Conservation (phyloP, 768 basidiomycete genomes). For the Trametes maxima region DNA sequence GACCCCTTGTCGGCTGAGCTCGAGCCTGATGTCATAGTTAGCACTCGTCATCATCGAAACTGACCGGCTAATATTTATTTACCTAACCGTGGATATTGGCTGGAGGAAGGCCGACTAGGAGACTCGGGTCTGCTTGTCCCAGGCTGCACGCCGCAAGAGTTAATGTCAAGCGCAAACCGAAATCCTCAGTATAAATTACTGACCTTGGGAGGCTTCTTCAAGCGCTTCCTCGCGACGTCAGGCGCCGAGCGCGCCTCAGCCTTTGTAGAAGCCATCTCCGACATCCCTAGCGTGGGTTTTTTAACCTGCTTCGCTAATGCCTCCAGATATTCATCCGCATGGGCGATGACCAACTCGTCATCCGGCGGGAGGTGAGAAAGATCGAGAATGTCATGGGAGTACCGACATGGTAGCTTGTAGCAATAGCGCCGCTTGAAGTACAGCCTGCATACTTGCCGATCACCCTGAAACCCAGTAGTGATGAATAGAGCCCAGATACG, state of each 20-base stretch:
- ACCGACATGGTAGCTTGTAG: background rate
- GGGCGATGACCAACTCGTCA: background rate
- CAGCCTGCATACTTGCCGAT: background rate
- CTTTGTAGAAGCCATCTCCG: background rate
- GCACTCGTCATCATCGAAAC: no score
- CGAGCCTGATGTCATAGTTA: no score
- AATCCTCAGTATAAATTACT: background rate
- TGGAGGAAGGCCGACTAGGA: no score
- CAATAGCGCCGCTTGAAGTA: background rate
- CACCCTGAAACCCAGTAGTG: background rate
- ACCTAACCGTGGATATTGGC: no score
- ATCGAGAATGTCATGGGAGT: conserved; percentile 8
- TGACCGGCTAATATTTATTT: no score
- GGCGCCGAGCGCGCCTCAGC: background rate
- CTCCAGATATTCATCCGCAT: background rate
- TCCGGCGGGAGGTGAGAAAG: conserved; percentile 1
- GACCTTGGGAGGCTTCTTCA: conserved; percentile 2
- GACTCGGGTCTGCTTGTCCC: background rate
- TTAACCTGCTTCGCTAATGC: background rate
- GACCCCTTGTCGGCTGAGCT: no score
- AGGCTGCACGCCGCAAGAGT: background rate
- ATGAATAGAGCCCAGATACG: background rate
- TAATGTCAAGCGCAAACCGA: no score
- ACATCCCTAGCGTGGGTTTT: background rate
- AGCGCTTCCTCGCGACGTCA: conserved; percentile 3